Percentiles rank a stretch among this genome's conserved stretches.
phyloP scores from a whole-genome alignment of 106 monocot genomes.

The Posidonia australis region DNA sequence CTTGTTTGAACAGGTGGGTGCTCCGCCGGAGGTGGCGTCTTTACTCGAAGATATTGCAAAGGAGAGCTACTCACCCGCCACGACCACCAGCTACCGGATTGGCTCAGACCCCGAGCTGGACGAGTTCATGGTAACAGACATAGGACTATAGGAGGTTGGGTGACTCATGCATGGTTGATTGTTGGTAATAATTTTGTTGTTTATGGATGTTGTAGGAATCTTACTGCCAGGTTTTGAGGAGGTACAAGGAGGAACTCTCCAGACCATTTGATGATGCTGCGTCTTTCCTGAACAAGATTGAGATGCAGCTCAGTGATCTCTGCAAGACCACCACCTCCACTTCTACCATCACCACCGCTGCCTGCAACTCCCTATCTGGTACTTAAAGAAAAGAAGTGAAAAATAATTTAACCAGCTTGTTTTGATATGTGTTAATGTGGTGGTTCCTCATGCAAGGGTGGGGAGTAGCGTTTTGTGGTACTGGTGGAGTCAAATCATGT shows the following conservation, averaged over 20 bases:
- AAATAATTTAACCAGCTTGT: too few species aligned
- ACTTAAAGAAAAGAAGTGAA: too few species aligned
- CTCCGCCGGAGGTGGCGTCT: conserved; percentile 65
- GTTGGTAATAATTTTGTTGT: background rate
- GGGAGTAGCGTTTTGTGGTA: background rate
- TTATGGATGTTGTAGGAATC: conserved; percentile 16
- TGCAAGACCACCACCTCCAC: conserved; percentile 12
- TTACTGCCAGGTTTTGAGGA: conserved; percentile 24
- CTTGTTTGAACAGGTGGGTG: conserved; percentile 60
- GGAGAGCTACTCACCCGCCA: conserved; percentile 11
- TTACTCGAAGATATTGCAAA: conserved; percentile 61
- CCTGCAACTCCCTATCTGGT: conserved; percentile 5
- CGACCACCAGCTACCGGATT: conserved; percentile 13
- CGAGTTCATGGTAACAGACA: conserved; percentile 68
- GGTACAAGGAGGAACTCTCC: conserved; percentile 29
- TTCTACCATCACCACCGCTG: background rate
- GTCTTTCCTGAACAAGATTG: conserved; percentile 20
- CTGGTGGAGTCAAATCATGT: conserved; percentile 54
- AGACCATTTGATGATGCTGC: conserved; percentile 27
- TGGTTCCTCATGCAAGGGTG: background rate
- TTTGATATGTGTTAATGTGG: too few species aligned
- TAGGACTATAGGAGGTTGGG: too few species aligned
- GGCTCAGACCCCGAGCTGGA: conserved; percentile 91
- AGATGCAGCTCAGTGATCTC: conserved; percentile 26
- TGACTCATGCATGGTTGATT: background rate